A percentile compares a stretch with the other conserved stretches of the same genome.
phyloP scores from a whole-genome alignment of 208 protist species.

The Wallacemonas sp. region DNA sequence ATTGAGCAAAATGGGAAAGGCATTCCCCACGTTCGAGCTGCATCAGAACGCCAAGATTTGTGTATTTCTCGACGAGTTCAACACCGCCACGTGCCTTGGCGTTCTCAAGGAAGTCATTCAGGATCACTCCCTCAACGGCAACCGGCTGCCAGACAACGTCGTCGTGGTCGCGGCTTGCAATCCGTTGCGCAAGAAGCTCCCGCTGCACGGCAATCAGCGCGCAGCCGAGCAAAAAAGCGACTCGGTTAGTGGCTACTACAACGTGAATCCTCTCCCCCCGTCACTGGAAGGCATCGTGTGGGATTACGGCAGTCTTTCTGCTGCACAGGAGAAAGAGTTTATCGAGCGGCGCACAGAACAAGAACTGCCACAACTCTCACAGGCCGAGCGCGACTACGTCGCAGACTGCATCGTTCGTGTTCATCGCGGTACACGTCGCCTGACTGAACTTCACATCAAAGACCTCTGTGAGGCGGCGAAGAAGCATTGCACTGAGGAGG shows the following conservation, averaged over 20 bases:
- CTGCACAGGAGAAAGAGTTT: not conserved
- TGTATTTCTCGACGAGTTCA: too few species aligned
- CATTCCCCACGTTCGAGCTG: too few species aligned
- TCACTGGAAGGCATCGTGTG: not conserved
- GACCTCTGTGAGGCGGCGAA: not conserved
- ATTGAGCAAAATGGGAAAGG: too few species aligned
- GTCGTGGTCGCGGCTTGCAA: constrained; percentile 10
- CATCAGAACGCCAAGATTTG: too few species aligned
- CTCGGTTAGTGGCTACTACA: not conserved
- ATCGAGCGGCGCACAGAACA: not conserved
- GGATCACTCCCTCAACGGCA: not conserved
- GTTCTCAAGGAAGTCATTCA: constrained; percentile 16
- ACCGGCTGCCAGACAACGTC: not conserved
- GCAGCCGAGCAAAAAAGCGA: not conserved
- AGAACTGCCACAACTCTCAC: not conserved
- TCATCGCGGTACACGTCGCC: not conserved
- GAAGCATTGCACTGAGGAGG: not conserved
- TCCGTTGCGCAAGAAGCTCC: not conserved
- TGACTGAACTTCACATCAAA: not conserved
- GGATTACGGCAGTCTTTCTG: not conserved
- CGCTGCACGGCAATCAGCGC: not conserved
- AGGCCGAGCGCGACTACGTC: not conserved
- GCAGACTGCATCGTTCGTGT: not conserved
- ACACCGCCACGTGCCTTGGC: too few species aligned
- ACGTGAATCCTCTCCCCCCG: too few species aligned